Conservation (phyloP, 768 basidiomycete genomes). For the Brasilioporus rufonigricans region DNA sequence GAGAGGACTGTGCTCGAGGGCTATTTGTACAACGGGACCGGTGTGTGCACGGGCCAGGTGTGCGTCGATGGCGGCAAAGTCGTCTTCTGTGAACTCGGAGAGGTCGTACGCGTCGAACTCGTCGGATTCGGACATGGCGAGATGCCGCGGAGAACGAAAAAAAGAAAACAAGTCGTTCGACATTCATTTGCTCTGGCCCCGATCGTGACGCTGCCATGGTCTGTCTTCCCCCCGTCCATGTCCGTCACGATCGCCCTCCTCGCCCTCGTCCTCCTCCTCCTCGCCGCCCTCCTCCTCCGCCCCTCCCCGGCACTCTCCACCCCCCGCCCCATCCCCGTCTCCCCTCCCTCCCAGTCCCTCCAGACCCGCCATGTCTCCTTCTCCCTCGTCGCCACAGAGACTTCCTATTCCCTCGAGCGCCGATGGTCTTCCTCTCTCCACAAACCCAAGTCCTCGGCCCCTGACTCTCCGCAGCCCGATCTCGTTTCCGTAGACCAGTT, state of each 20-base stretch:
- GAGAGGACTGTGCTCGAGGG: conserved; percentile 39
- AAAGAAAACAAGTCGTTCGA: conserved; percentile 19
- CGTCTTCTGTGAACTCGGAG: conserved; percentile 56
- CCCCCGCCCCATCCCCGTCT: not conserved
- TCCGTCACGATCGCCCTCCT: not conserved
- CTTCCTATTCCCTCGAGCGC: too few species aligned
- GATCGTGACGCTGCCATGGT: not conserved
- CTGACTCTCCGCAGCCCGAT: too few species aligned
- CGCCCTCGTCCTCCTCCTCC: conserved; percentile 7
- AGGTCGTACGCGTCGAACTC: conserved; percentile 52
- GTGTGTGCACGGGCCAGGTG: conserved; percentile 5
- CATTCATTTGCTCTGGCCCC: conserved; percentile 3
- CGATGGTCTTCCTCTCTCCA: too few species aligned
- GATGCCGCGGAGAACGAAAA: conserved; percentile 12
- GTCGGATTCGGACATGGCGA: conserved; percentile 26
- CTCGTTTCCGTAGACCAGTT: too few species aligned
- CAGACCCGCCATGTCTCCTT: too few species aligned
- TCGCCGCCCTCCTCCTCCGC: not conserved
- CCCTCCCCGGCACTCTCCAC: not conserved
- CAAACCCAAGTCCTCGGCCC: too few species aligned
- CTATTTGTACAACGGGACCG: conserved; percentile 34
- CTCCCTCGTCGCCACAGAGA: too few species aligned
- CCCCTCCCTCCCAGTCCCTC: not conserved
- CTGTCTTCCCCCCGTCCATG: conserved; percentile 6
- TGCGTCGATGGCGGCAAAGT: conserved; percentile 43